Evolutionary conservation across 192 early-diverging fungal genomes (phyloP), one percentile per base, ranked within the genome.

Genomic region (Lobosporangium transversale): DNA sequence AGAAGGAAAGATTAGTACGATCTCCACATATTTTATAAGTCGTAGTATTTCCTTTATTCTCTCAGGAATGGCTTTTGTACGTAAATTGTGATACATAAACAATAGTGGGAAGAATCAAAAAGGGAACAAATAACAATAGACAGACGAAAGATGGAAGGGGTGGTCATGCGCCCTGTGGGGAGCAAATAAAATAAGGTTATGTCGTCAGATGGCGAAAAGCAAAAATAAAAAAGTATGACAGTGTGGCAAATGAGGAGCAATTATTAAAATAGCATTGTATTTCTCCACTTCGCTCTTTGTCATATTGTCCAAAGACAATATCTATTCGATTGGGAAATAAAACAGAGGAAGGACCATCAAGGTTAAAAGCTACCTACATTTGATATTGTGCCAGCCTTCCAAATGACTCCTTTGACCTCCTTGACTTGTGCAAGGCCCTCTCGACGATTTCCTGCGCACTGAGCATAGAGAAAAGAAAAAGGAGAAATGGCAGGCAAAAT

Each of bases 371-470:
- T 17, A 36, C 56, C 81, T 52, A 92, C 87, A 53, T 90, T 95
- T 43, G 86, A 83, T 53, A 93, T 92, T 24, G 92, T 92, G 24
- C 93, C 93, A 7, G 86, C 82, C 11, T 84, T 84, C 93, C 93
- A 95, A 43, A 87, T 91, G 37, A 95, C 86, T 30, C 93, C 93
- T 52, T 92, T 92, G 56, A 91, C 89, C 2, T 87, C 84, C 62
- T 91, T 93, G 68, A 88, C 84, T 36, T 87, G 85, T 66, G 90
- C 85, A 64, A 93, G 88, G 9, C 93, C 91, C 45, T 92, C 89
- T 37, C 93, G 79, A 15, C 93, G 79, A 59, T 93, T 95, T 35
- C 93, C 93, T 4, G 93, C 93, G 61, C 93, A 95, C 80, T 94
- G 18, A n/a, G 31, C n/a, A 4, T 10, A 14, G 21, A 21, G 47